Evolutionary conservation across 305 asterid genomes (phyloP).

Genomic region (Ajuga reptans): DNA sequence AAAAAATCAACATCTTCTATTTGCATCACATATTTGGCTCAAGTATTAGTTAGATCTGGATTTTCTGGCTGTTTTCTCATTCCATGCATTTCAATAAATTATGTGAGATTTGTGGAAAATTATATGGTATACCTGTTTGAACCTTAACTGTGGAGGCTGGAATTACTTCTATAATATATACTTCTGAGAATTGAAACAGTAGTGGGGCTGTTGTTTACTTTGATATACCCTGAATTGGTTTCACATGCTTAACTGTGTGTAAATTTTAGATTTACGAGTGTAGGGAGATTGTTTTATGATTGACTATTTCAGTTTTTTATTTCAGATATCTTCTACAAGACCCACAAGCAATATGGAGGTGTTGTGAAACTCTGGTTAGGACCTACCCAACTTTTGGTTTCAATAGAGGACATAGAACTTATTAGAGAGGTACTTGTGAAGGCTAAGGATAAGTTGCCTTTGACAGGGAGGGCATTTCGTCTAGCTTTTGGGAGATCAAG

Average conservation of each 20-base stretch:
- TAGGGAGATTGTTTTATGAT: neutral
- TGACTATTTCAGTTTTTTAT: neutral
- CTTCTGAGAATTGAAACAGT: neutral
- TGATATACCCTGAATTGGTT: neutral
- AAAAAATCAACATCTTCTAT: neutral
- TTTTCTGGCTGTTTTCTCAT: too few species aligned
- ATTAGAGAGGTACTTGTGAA: conserved; percentile 35
- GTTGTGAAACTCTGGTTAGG: conserved; percentile 41
- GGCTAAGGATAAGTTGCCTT: conserved; percentile 43
- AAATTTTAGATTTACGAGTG: neutral
- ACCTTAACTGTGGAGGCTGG: neutral
- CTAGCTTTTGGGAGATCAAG: conserved; percentile 39
- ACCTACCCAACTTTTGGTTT: conserved; percentile 40
- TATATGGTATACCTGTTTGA: neutral
- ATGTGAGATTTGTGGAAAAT: neutral
- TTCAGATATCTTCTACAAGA: conserved; percentile 28
- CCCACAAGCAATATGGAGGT: conserved; percentile 35
- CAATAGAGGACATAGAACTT: conserved; percentile 33
- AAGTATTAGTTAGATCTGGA: neutral
- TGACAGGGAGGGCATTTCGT: conserved; percentile 36
- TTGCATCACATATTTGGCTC: neutral
- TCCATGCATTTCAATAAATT: neutral
- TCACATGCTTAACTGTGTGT: neutral
- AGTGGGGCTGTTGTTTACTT: neutral
- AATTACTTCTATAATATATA: neutral